phyloP scores from a whole-genome alignment of 2,329 filamentous ascomycete species.

The Alternaria gansuensis region DNA sequence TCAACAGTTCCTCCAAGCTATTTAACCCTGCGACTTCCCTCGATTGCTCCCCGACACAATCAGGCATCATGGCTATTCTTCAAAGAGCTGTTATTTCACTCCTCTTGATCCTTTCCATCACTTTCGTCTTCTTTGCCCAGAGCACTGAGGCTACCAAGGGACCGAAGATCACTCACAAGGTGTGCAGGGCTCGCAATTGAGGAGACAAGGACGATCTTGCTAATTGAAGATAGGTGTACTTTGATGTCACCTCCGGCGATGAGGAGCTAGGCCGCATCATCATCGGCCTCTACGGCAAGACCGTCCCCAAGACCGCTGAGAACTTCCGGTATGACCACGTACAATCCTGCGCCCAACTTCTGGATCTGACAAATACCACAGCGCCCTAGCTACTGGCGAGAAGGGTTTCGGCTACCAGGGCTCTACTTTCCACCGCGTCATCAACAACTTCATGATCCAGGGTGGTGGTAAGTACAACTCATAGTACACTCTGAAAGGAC shows the following conservation, averaged over 20 bases:
- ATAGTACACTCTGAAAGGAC: neutral
- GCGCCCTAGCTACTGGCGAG: slow-evolving; percentile 82
- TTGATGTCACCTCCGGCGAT: slow-evolving; percentile 82
- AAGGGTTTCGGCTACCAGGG: slow-evolving; percentile 86
- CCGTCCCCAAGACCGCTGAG: slow-evolving; percentile 77
- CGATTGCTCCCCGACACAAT: slow-evolving; percentile 26
- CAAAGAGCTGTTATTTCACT: slow-evolving; percentile 75
- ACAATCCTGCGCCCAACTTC: neutral
- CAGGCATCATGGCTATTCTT: slow-evolving; percentile 74
- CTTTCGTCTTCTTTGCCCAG: slow-evolving; percentile 51
- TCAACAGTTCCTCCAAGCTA: slow-evolving; percentile 37
- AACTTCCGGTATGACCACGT: slow-evolving; percentile 63
- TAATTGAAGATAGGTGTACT: slow-evolving; percentile 68
- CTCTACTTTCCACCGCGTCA: slow-evolving; percentile 87
- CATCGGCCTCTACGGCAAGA: slow-evolving; percentile 87
- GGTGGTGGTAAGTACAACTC: slow-evolving; percentile 65
- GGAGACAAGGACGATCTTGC: neutral
- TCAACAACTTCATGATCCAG: slow-evolving; percentile 92
- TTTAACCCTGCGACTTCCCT: slow-evolving; percentile 37
- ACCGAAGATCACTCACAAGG: slow-evolving; percentile 95
- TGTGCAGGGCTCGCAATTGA: slow-evolving; percentile 39
- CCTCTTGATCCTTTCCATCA: slow-evolving; percentile 77
- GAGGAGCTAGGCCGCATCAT: slow-evolving; percentile 77
- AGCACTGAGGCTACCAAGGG: slow-evolving; percentile 64
- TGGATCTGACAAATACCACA: slow-evolving; percentile 55